A percentile compares a stretch with the other conserved stretches of the same genome.
phyloP scores from a whole-genome alignment of 768 basidiomycete genomes.

The Fistulinella prunicolor region DNA sequence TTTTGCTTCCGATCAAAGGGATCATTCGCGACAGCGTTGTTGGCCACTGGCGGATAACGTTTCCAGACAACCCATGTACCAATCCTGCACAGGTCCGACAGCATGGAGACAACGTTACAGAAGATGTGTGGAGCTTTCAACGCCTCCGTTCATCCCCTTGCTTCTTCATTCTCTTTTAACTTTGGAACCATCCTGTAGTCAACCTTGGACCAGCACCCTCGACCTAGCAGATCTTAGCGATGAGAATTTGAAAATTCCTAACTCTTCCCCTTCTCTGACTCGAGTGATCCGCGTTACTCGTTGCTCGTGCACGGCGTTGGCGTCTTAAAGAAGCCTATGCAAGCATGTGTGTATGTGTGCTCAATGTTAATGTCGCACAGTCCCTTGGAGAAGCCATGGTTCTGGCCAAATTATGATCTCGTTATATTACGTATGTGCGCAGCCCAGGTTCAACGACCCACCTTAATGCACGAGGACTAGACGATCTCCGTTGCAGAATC shows the following conservation, averaged over 20 bases:
- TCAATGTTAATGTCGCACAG: background rate
- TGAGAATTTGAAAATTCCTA: conserved; percentile 32
- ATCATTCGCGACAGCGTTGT: conserved; percentile 9
- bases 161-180: background rate
- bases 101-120: conserved; percentile 27
- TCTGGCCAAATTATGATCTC: background rate
- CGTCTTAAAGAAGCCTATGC: no score
- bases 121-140: conserved; percentile 16
- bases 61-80: conserved; percentile 17
- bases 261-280: conserved; percentile 14
- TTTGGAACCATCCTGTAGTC: conserved; percentile 12
- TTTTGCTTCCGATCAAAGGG: conserved; percentile 27
- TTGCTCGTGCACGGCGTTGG: background rate
- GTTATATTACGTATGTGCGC: conserved; percentile 18
- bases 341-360: background rate
- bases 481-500: conserved; percentile 24
- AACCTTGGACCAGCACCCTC: conserved; percentile 12
- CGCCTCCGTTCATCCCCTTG: conserved; percentile 1
- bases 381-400: background rate
- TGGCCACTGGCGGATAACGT: conserved; percentile 17
- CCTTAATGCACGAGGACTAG: conserved; percentile 28
- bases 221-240: conserved; percentile 14
- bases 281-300: background rate
- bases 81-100: conserved; percentile 6
- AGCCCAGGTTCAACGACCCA: conserved; percentile 19